Evolutionary conservation across 768 basidiomycete species (phyloP).

Genomic region (Lactarius hengduanensis): DNA sequence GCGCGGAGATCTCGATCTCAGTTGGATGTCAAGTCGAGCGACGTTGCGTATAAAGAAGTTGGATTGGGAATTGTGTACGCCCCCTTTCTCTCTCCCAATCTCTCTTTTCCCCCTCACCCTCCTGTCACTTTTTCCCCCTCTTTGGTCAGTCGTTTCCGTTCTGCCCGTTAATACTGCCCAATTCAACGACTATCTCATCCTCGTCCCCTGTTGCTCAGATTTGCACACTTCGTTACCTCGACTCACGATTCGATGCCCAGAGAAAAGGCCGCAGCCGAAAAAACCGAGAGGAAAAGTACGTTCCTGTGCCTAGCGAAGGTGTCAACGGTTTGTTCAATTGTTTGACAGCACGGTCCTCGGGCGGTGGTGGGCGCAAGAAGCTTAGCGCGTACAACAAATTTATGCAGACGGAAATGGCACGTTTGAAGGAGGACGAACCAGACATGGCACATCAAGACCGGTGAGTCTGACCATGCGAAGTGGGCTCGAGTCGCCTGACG

Average conservation of each 20-base stretch:
- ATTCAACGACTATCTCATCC: background rate
- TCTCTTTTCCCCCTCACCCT: slow-evolving; percentile 21
- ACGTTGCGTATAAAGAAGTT: slow-evolving; percentile 26
- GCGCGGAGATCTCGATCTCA: slow-evolving; percentile 31
- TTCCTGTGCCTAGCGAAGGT: background rate
- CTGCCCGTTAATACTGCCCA: background rate
- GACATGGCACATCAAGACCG: slow-evolving; percentile 71
- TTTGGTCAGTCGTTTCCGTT: background rate
- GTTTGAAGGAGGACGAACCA: slow-evolving; percentile 73
- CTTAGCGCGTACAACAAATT: slow-evolving; percentile 78
- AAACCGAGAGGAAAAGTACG: slow-evolving; percentile 29
- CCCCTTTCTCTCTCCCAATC: slow-evolving; percentile 34
- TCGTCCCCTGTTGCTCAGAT: slow-evolving; percentile 8
- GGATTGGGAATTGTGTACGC: slow-evolving; percentile 26
- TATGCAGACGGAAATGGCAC: slow-evolving; percentile 76
- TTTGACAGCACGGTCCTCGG: slow-evolving; percentile 50
- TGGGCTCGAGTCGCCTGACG: slow-evolving; percentile 14
- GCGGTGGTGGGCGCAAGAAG: slow-evolving; percentile 54
- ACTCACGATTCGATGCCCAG: slow-evolving; percentile 23
- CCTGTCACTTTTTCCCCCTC: slow-evolving; percentile 4
- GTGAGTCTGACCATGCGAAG: slow-evolving; percentile 40
- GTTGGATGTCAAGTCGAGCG: slow-evolving; percentile 24
- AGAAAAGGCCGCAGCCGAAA: slow-evolving; percentile 28
- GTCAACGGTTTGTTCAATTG: slow-evolving; percentile 21
- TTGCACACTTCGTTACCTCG: background rate